Evolutionary conservation across 352 stramenopile genomes (phyloP), one percentile per base, ranked within the genome.

Genomic region (Phytophthora sp.): DNA sequence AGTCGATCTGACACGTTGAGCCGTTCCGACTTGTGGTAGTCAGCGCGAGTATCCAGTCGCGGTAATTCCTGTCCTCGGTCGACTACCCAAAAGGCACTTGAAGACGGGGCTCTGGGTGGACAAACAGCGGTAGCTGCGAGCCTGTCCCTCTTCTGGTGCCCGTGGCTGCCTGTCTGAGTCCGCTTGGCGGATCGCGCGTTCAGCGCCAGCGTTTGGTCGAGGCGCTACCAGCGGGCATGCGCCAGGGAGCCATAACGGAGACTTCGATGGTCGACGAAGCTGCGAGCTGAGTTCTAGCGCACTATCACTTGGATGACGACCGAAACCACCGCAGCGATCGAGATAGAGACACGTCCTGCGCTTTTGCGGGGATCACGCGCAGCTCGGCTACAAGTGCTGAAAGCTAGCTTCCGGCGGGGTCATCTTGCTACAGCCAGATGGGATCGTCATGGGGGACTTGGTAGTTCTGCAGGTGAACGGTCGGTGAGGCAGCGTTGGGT

Each of bases 51-150:
- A 60, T 31, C 39, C 56, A 42, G 49, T 61, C 46, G 44, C 20
- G 20, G 42, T 51, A 54, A 43, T 56, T 63, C 30, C 23, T 38
- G 60, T 28, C 51, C 13, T 35, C 42, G 48, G 30, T 46, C 58
- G 59, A 68, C 59, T 70, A 65, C 41, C 39, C 32, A 69, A 69
- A 72, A 23, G 56, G 23, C 62, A 63, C 56, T 68, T 54, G 21
- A 69, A 64, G 43, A 64, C 42, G 50, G 44, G 35, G 20, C 21
- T 32, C 35, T 58, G 45, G 26, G 20, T 68, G 37, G 45, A 59
- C 23, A 49, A 55, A 39, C 45, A 43, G 24, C 26, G 54, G 9
- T 13, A 5, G 28, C 11, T 18, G n/a, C n/a, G 49, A 13, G 61
- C 56, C 57, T 72, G 42, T 63, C 56, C 43, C 26, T 26, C 42